Base-by-base conservation (phyloP, 2,329 filamentous ascomycete genomes). In the Venturia aucupariae region DNA sequence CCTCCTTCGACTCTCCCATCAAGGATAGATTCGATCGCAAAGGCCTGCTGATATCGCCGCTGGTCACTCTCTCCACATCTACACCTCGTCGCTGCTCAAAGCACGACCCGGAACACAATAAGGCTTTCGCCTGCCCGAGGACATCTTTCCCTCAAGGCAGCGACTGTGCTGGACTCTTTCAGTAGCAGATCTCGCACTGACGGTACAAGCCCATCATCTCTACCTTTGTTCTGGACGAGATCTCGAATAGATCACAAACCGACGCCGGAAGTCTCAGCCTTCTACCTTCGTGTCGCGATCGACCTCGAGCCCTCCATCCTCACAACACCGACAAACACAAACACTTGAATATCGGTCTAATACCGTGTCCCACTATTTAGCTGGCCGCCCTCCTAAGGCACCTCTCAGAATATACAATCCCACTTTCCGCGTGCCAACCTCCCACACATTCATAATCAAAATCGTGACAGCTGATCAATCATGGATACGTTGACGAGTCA, bases 401-500 rank as follows among this genome's bases (percentile, higher is more conserved):
- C 35, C 41, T 57, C 22, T 59, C 38, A 64, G 41, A 39, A 60
- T 42, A 64, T 51, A 64, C 22, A 46, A 60, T 30, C 38, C 39
- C 15, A 46, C 39, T 60, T 41, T 38, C 39, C 39, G 35, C 32
- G 30, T 64, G 46, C 51, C 51, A 57, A 42, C 32, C 41, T 39
- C 63, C n/a, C n/a, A n/a, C 38, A 60, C 38, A 60, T 48, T 48
- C 46, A 42, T 59, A 41, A 17, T 39, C 10, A 30, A 44, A 41
- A 19, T 19, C 38, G 35, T 64, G 35, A 38, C 19, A 38, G 19
- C 3, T 48, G 46, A 39, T 15, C 42, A 22, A 54, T 32, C 17
- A 64, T 64, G 46, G 55, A 57, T 54, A 85, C 86, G 72, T 88
- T 96, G 72, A 92, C 91, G 73, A 94, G 93, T 70, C 94, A 97